These are phyloP conservation scores for Sutorius australiensis DNA, from an alignment of 768 basidiomycete species.

Conservation along the genomic window DNA sequence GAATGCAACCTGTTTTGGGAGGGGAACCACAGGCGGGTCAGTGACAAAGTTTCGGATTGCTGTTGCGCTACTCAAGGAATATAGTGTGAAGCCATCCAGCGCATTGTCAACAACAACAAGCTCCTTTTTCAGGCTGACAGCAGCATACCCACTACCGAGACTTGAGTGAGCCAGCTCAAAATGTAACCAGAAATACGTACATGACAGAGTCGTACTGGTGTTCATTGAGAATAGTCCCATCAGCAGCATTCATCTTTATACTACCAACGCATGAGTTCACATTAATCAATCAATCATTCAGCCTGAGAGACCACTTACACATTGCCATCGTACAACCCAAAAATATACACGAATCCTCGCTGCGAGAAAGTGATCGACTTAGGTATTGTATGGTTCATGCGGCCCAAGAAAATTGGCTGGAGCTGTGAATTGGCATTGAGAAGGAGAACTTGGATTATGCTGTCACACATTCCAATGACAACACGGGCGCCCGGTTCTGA, in stretches of 20 bases:
- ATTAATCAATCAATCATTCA: too few species aligned
- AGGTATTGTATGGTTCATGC: background rate
- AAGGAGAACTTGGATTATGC: background rate
- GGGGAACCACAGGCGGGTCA: background rate
- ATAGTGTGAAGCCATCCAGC: constrained; percentile 5
- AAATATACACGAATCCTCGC: background rate
- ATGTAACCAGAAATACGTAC: background rate
- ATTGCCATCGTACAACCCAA: constrained; percentile 10
- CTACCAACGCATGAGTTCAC: background rate
- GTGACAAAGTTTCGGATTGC: background rate
- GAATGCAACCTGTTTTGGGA: constrained; percentile 11
- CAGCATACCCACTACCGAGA: background rate
- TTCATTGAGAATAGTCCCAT: constrained; percentile 1
- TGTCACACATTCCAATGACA: constrained; percentile 3
- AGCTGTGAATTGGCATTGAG: constrained; percentile 6
- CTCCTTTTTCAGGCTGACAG: background rate
- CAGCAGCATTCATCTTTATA: background rate
- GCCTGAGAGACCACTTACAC: constrained; percentile 3
- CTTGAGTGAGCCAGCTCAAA: background rate
- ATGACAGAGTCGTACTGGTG: constrained; percentile 5
- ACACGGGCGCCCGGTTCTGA: background rate
- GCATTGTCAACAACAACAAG: constrained; percentile 10
- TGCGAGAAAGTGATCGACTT: constrained; percentile 1
- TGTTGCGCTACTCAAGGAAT: background rate
- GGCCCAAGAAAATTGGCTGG: background rate